Conservation (phyloP, 2,329 filamentous ascomycete species). For the Fusarium veterinarium region DNA sequence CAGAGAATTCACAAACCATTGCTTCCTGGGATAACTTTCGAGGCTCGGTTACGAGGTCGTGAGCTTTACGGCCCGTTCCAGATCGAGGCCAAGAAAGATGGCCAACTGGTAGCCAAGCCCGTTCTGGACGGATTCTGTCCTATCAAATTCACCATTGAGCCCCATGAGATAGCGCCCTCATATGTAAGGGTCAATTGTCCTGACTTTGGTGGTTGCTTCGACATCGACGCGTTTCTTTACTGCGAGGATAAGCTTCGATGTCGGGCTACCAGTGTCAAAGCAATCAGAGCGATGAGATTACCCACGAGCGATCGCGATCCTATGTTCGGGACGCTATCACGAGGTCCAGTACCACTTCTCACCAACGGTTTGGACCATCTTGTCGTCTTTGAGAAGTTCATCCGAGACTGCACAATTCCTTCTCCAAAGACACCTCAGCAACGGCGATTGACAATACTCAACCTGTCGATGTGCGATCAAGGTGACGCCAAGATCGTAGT, state of each 20-base stretch:
- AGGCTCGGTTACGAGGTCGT: neutral
- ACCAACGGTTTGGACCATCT: neutral
- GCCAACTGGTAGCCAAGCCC: neutral
- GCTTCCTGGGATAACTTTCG: neutral
- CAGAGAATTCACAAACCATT: neutral
- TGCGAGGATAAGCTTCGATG: constrained; percentile 6
- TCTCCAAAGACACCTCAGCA: rapidly evolving
- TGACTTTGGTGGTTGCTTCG: neutral
- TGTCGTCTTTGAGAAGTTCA: neutral
- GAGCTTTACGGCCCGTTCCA: neutral
- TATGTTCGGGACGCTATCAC: neutral
- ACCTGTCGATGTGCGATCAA: constrained; percentile 6
- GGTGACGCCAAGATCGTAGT: constrained; percentile 6
- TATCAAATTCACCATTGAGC: neutral
- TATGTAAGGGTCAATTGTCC: constrained; percentile 1
- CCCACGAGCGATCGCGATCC: neutral
- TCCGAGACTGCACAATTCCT: neutral
- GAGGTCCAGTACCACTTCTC: neutral
- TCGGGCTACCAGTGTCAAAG: constrained; percentile 6
- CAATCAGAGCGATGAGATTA: neutral
- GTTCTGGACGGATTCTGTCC: neutral
- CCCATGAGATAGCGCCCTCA: neutral
- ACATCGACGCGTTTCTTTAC: constrained; percentile 3
- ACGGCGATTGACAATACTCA: neutral
- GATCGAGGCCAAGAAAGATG: neutral